phyloP scores from a whole-genome alignment of 345 rosid genomes.

The Citrus maxima region DNA sequence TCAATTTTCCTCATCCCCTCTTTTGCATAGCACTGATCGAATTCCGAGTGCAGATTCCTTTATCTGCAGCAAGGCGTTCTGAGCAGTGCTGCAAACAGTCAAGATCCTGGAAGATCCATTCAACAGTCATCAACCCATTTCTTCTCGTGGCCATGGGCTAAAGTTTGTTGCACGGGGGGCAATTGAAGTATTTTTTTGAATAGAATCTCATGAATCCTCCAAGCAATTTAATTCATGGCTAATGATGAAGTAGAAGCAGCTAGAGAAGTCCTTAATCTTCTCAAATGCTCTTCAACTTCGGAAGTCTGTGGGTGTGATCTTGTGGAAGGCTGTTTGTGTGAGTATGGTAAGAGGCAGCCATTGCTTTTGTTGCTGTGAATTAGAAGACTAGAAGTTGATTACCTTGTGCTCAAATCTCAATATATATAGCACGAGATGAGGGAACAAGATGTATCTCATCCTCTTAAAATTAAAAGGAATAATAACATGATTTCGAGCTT shows the following conservation, averaged over 20 bases:
- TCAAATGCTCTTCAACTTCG: constrained; percentile 27
- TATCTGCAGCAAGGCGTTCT: constrained; percentile 26
- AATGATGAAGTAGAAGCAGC: neutral
- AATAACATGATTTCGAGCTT: neutral
- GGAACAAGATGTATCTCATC: constrained; percentile 15
- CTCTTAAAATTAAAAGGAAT: neutral
- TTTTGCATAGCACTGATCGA: constrained; percentile 30
- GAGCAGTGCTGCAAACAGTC: constrained; percentile 25
- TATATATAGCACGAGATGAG: neutral
- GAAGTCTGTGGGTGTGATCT: constrained; percentile 39
- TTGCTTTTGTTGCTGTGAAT: too few species aligned
- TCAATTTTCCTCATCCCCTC: constrained; percentile 11
- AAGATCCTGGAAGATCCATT: constrained; percentile 22
- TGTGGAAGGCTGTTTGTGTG: constrained; percentile 34
- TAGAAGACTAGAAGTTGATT: too few species aligned
- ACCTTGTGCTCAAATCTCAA: too few species aligned
- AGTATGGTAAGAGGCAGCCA: too few species aligned
- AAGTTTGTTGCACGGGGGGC: neutral
- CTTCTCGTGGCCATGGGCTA: neutral
- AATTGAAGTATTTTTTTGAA: constrained; percentile 5
- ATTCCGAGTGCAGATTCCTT: constrained; percentile 27
- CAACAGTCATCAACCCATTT: constrained; percentile 8
- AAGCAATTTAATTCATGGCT: constrained; percentile 15
- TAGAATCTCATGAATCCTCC: constrained; percentile 31
- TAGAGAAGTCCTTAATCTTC: too few species aligned